Percentiles rank a stretch among this genome's conserved stretches.
Evolutionary conservation across 2,329 filamentous ascomycete species (phyloP).

Genomic region (Pestalotiopsis sp.): DNA sequence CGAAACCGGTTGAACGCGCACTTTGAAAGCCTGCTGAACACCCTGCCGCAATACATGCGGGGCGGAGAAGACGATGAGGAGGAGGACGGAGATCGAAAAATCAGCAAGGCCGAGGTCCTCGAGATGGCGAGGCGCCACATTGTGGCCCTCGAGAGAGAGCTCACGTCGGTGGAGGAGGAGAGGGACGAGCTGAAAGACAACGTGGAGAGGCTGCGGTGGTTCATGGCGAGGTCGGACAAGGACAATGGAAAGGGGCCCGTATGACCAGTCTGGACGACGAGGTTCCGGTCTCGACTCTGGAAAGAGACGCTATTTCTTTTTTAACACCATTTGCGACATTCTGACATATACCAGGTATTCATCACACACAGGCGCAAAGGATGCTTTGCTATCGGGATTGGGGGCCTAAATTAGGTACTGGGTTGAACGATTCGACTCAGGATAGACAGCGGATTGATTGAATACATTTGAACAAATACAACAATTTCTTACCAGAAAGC

Average conservation of each 20-base stretch:
- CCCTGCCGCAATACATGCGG: conserved; percentile 40
- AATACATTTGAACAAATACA: background rate
- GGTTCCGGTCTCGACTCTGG: background rate
- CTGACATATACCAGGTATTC: background rate
- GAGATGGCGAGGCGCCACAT: conserved; percentile 47
- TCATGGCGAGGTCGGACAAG: conserved; percentile 21
- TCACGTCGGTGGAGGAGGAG: conserved; percentile 37
- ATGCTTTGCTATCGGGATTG: background rate
- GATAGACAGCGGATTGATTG: background rate
- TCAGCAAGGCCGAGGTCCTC: conserved; percentile 50
- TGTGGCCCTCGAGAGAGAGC: conserved; percentile 40
- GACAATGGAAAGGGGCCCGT: background rate
- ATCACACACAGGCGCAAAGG: background rate
- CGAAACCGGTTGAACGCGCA: conserved; percentile 49
- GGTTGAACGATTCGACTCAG: background rate
- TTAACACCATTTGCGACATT: background rate
- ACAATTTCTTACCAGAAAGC: background rate
- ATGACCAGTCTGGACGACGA: background rate
- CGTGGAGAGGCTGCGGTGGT: conserved; percentile 31
- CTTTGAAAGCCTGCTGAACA: conserved; percentile 45
- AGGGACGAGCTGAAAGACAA: conserved; percentile 35
- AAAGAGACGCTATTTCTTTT: background rate
- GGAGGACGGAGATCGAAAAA: conserved; percentile 30
- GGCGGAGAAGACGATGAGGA: conserved; percentile 23
- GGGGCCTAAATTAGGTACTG: background rate